Percentiles rank a stretch among this genome's conserved stretches.
phyloP scores from a whole-genome alignment of 129 eudicot species.

The Saussurea involucrata region DNA sequence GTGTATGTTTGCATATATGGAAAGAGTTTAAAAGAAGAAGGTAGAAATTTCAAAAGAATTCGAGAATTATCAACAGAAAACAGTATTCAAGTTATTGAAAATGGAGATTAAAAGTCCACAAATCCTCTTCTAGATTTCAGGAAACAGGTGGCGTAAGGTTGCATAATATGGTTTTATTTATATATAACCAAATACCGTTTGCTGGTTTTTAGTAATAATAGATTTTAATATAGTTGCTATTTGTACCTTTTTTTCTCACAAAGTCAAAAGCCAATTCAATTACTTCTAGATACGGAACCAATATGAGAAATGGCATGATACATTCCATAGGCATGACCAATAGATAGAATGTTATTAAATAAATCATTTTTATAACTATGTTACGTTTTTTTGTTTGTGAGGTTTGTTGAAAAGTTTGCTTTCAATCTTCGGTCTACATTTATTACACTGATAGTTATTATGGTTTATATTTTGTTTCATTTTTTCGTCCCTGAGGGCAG shows the following conservation, averaged over 20 bases:
- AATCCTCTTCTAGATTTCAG: constrained; percentile 9
- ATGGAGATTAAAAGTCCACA: not conserved
- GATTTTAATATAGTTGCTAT: not conserved
- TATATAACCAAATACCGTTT: not conserved
- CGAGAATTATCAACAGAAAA: not conserved
- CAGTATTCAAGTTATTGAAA: not conserved
- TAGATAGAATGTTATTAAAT: not conserved
- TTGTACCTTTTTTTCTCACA: not conserved
- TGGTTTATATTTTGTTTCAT: not conserved
- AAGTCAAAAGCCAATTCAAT: not conserved
- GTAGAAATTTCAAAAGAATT: constrained; percentile 18
- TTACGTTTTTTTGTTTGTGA: too few species aligned
- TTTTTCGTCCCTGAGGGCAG: not conserved
- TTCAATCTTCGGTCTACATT: not conserved
- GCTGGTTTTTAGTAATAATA: not conserved
- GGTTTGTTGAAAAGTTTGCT: not conserved
- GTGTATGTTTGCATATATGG: constrained; percentile 1
- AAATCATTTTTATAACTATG: not conserved
- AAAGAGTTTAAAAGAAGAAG: not conserved
- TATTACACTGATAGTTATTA: not conserved
- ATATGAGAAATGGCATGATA: not conserved
- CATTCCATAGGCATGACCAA: not conserved
- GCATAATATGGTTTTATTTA: not conserved
- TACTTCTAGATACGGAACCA: not conserved
- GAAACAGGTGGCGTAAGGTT: constrained; percentile 29